Evolutionary conservation across 176 grass and related monocot species (phyloP), one percentile per base, ranked within the genome.

Genomic region (Musa itinerans): DNA sequence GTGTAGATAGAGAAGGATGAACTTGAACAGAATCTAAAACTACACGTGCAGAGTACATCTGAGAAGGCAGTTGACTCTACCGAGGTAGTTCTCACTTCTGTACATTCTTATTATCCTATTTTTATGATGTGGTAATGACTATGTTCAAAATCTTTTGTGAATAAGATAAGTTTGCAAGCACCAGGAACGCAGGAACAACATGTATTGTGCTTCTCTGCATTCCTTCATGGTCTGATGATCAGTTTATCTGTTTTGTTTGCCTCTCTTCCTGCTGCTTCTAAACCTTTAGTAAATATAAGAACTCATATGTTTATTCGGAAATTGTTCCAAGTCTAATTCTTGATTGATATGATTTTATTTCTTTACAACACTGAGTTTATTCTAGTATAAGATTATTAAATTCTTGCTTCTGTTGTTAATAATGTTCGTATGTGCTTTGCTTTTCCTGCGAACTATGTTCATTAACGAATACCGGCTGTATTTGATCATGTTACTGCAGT

Each of bases 1-100:
- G 49, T 87, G 75, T 69, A 99, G 96, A 48, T 76, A 84, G 78
- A 84, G 82, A 90, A 89, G 87, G 73, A 74, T 24, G 87, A 83
- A 77, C 80, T 99, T 74, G 76, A 92, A 54, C 76, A 72, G 58
- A 84, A 86, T 86, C 52, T 81, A 9, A 77, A 50, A 27, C 34
- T 50, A 54, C 27, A 5, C 43, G 73, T 72, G 74, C 86, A 78
- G 75, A 86, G 21, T 65, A 72, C 75, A 53, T 76, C 71, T 52
- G 74, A 89, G 72, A 95, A 86, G 67, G 68, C 29, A 63, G 74
- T 58, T 53, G 63, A 67, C 59, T 73, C 63, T 79, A 25, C 63
- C 75, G 85, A 63, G 74, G 85, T 72, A 71, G 64, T 65, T 79
- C 16, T 51, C 4, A 2, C 9, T 43, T 3, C 16, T 48, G 29